These are phyloP conservation scores for Dendrobium nobile DNA, from an alignment of 106 monocot species.

Conservation along the genomic window DNA sequence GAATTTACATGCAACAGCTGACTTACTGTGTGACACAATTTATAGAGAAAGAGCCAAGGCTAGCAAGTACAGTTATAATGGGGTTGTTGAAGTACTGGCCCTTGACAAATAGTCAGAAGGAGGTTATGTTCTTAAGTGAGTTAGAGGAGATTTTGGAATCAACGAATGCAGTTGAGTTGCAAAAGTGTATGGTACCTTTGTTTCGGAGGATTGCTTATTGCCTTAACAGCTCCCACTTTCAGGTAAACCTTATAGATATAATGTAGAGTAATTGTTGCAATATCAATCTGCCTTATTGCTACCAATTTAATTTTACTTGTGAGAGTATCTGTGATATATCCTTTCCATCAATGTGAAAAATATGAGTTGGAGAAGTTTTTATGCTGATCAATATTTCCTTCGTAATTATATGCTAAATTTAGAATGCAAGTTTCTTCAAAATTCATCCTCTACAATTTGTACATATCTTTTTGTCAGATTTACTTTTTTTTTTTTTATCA, in stretches of 20 bases:
- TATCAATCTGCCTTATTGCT: not conserved
- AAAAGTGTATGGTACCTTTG: slow-evolving; percentile 49
- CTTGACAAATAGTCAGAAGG: slow-evolving; percentile 52
- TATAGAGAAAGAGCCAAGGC: slow-evolving; percentile 46
- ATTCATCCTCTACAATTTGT: too few species aligned
- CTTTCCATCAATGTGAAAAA: too few species aligned
- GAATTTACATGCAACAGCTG: slow-evolving; percentile 39
- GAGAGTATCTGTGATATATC: too few species aligned
- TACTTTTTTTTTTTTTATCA: too few species aligned
- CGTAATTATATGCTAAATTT: too few species aligned
- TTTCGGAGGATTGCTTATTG: slow-evolving; percentile 36
- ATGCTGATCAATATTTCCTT: too few species aligned
- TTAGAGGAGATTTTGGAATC: slow-evolving; percentile 48
- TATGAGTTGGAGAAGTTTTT: too few species aligned
- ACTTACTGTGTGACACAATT: slow-evolving; percentile 48
- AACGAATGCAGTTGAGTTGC: slow-evolving; percentile 33
- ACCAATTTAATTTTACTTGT: too few species aligned
- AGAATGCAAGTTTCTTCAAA: too few species aligned
- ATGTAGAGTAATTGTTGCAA: not conserved
- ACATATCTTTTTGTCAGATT: too few species aligned
- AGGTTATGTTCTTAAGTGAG: slow-evolving; percentile 51
- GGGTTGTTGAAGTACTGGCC: slow-evolving; percentile 63
- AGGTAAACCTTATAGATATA: slow-evolving; percentile 22
- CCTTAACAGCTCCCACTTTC: slow-evolving; percentile 57
- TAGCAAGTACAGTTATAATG: slow-evolving; percentile 37